Percentiles rank a stretch among this genome's conserved stretches.
Conservation (phyloP, 176 grass and related monocot species). For the Juncus inflexus region DNA sequence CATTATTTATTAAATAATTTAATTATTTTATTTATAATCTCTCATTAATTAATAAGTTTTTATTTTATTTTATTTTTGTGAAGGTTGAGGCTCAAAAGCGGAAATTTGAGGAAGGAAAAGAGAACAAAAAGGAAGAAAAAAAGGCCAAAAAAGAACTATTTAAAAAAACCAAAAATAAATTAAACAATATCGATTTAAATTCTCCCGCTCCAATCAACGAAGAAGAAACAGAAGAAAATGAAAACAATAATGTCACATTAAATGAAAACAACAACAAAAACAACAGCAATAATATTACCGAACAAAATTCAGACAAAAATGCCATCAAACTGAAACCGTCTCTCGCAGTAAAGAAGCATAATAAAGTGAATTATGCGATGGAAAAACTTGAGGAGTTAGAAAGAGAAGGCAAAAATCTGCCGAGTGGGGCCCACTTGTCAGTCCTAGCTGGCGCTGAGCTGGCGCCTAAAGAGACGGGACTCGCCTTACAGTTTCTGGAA, state of each 20-base stretch:
- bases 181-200: not conserved
- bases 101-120: conserved; percentile 17
- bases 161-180: conserved; percentile 26
- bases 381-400: conserved; percentile 16
- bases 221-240: conserved; percentile 41
- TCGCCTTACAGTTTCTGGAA: conserved; percentile 64
- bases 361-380: not conserved
- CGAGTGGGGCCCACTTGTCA: conserved; percentile 41
- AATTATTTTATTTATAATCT: not conserved
- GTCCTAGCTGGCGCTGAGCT: conserved; percentile 41
- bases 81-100: conserved; percentile 24
- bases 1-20: not conserved
- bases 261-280: no score
- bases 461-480: conserved; percentile 44
- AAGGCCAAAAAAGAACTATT: conserved; percentile 18
- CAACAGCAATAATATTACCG: not conserved
- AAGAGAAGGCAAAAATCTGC: conserved; percentile 28
- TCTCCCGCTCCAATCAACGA: conserved; percentile 1
- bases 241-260: not conserved
- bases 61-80: conserved; percentile 1
- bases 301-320: not conserved
- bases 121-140: conserved; percentile 19
- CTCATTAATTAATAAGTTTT: not conserved
- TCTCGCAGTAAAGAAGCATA: conserved; percentile 1
- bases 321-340: not conserved